Evolutionary conservation across 106 monocot genomes (phyloP).

Genomic region (Platanthera guangdongensis): DNA sequence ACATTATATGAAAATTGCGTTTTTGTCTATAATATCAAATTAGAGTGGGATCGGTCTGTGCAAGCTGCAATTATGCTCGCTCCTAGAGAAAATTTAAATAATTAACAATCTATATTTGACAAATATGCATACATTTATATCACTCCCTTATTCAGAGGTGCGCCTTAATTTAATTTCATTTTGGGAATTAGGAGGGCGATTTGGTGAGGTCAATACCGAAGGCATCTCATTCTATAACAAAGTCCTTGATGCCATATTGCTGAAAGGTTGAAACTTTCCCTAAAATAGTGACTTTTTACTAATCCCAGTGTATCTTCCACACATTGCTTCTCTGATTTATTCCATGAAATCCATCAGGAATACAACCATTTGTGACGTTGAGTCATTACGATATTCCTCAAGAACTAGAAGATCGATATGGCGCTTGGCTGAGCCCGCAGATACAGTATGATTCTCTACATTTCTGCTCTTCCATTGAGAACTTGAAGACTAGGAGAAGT

Average conservation of each 20-base stretch:
- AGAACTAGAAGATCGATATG: conserved; percentile 43
- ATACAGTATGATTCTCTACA: conserved; percentile 18
- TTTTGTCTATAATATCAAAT: too few species aligned
- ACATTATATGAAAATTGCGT: too few species aligned
- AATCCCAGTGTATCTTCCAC: too few species aligned
- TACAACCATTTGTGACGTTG: conserved; percentile 50
- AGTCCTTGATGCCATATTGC: conserved; percentile 28
- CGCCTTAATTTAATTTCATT: neutral
- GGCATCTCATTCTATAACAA: conserved; percentile 51
- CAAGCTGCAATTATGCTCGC: too few species aligned
- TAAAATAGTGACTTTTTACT: neutral
- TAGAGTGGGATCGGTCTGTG: too few species aligned
- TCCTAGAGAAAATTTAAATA: too few species aligned
- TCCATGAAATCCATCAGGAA: conserved; percentile 18
- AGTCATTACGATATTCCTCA: conserved; percentile 46
- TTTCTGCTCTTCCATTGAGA: neutral
- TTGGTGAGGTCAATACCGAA: conserved; percentile 28
- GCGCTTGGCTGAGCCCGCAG: conserved; percentile 36
- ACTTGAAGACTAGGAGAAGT: too few species aligned
- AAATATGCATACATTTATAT: too few species aligned
- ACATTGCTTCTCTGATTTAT: neutral
- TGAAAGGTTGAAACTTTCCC: conserved; percentile 26
- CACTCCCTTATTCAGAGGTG: too few species aligned
- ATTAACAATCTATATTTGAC: too few species aligned
- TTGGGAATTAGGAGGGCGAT: conserved; percentile 34